Evolutionary conservation across 2,329 filamentous ascomycete species (phyloP), one percentile per base, ranked within the genome.

Genomic region (Tothia fuscella): DNA sequence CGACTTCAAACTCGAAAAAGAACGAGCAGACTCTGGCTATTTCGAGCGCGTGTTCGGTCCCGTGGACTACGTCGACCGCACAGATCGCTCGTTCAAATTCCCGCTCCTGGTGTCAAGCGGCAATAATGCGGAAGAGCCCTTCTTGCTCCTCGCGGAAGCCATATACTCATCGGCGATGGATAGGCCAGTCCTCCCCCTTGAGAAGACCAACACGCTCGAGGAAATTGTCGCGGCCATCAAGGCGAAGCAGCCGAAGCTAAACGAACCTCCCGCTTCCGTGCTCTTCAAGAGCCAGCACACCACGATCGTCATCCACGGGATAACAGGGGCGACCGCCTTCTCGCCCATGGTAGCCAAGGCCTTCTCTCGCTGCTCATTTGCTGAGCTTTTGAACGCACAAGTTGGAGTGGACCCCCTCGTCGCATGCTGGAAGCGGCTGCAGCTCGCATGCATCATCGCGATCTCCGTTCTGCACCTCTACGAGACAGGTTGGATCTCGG

Each of bases 251-350:
- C 10, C 17, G 3, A 35, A 35, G 17, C 32, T 3, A 10, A 35
- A 35, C 10, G 32, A 35, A 20, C 32, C 32, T 4, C 32, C 32
- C 32, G 32, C 32, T 12, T 35, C 32, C 4, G 16, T 35, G 12
- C 32, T 35, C 32, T 35, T 35, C 32, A 35, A 35, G 32, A 35
- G 32, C 32, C 32, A 35, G 32, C 32, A 35, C 32, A 35, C 32
- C 32, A 35, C 32, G 32, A 35, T 35, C 32, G 32, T 35, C 32
- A 35, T 35, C 32, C 32, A 35, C 32, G 32, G 32, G 32, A 35
- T 35, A 4, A n/a, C n/a, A n/a, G n/a, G n/a, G n/a, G n/a, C n/a
- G n/a, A n/a, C n/a, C n/a, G n/a, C n/a, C n/a, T n/a, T n/a, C n/a
- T n/a, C n/a, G n/a, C n/a, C n/a, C n/a, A n/a, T n/a, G n/a, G n/a